phyloP scores from a whole-genome alignment of 768 basidiomycete species.

The Tulasnella sp. region DNA sequence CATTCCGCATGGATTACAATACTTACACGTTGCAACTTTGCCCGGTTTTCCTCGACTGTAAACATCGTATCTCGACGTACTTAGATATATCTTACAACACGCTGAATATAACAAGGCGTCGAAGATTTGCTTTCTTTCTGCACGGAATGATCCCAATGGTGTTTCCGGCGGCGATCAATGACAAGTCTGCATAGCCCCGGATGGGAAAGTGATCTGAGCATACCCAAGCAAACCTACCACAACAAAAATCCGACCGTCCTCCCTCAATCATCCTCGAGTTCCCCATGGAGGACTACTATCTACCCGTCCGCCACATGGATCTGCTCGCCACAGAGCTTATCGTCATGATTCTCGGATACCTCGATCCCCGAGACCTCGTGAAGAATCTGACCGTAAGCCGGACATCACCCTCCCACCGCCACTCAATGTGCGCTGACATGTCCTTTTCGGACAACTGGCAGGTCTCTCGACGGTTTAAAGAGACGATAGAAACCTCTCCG shows the following conservation, averaged over 20 bases:
- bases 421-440: background rate
- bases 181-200: background rate
- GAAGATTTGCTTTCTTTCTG: background rate
- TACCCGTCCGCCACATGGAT: background rate
- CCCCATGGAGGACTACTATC: background rate
- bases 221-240: background rate
- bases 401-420: background rate
- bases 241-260: constrained; percentile 1
- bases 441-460: background rate
- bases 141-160: background rate
- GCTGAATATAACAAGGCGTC: background rate
- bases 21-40: background rate
- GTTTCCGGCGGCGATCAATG: background rate
- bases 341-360: background rate
- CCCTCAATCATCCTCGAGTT: background rate
- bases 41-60: background rate
- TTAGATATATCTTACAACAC: background rate
- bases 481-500: background rate
- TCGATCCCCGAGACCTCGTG: background rate
- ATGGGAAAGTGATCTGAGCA: background rate
- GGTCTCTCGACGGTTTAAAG: constrained; percentile 3
- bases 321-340: constrained; percentile 10
- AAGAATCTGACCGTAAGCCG: background rate
- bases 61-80: background rate
- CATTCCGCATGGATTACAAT: background rate